phyloP scores from a whole-genome alignment of 805 yeast species.

The Kregervanrija fluxuum region DNA sequence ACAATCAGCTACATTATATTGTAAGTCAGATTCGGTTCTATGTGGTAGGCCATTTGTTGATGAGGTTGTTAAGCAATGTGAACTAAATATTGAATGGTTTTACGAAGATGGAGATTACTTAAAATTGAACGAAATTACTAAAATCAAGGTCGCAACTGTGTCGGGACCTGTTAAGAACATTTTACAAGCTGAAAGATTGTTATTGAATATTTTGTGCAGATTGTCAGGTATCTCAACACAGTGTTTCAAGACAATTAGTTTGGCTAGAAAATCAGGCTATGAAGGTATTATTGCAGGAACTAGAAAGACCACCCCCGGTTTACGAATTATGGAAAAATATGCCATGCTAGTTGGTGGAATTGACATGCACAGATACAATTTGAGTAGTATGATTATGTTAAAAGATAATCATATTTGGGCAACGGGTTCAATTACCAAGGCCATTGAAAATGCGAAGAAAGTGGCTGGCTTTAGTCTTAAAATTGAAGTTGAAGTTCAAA shows the following conservation, averaged over 20 bases:
- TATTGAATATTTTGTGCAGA: slow-evolving; percentile 75
- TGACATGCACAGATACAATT: slow-evolving; percentile 86
- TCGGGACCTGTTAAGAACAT: slow-evolving; percentile 74
- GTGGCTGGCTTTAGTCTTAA: slow-evolving; percentile 87
- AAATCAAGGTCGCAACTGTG: slow-evolving; percentile 71
- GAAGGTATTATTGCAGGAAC: slow-evolving; percentile 90
- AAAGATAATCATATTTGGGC: slow-evolving; percentile 93
- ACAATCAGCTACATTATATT: slow-evolving; percentile 69
- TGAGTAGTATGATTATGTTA: slow-evolving; percentile 91
- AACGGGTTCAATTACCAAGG: slow-evolving; percentile 84
- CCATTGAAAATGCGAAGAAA: slow-evolving; percentile 66
- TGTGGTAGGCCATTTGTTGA: slow-evolving; percentile 86
- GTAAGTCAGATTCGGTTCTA: slow-evolving; percentile 74
- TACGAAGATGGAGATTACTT: slow-evolving; percentile 60
- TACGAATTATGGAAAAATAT: slow-evolving; percentile 81
- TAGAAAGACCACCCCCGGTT: slow-evolving; percentile 95
- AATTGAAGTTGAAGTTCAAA: slow-evolving; percentile 88
- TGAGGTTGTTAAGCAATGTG: slow-evolving; percentile 77
- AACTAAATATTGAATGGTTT: slow-evolving; percentile 65
- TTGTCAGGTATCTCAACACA: slow-evolving; percentile 85
- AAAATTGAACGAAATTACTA: slow-evolving; percentile 35
- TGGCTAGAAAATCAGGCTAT: slow-evolving; percentile 66
- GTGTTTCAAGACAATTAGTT: slow-evolving; percentile 45
- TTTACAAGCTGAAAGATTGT: slow-evolving; percentile 77
- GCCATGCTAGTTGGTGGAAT: slow-evolving; percentile 95